Evolutionary conservation across 306 rosid genomes (phyloP).

Genomic region (Pterocarpus santalinus): DNA sequence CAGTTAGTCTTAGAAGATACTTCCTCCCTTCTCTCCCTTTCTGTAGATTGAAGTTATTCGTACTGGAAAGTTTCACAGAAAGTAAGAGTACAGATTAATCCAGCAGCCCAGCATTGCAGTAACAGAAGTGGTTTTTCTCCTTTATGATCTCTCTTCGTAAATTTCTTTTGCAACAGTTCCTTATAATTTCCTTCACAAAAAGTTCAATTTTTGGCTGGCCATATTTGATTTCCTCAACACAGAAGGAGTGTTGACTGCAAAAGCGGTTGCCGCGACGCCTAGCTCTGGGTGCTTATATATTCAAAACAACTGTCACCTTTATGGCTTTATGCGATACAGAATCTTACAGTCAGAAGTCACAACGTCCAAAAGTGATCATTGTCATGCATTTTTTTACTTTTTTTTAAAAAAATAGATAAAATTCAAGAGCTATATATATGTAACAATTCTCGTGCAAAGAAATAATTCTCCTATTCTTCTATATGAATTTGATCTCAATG

Average conservation of each 20-base stretch:
- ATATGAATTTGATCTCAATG: conserved; percentile 36
- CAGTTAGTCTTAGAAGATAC: conserved; percentile 32
- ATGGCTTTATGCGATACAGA: neutral
- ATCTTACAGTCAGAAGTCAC: neutral
- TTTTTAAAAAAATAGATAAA: too few relatives aligned
- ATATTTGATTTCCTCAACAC: neutral
- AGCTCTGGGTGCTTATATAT: neutral
- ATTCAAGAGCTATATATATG: conserved; percentile 8
- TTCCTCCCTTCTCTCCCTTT: conserved; percentile 1
- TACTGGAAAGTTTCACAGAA: neutral
- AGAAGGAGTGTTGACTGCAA: neutral
- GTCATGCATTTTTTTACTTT: neutral
- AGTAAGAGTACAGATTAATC: neutral
- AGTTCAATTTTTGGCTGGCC: conserved; percentile 4
- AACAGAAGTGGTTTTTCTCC: neutral
- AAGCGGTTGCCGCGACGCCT: neutral
- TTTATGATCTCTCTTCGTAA: neutral
- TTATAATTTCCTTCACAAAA: neutral
- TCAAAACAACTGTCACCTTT: conserved; percentile 9
- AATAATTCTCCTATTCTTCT: conserved; percentile 11
- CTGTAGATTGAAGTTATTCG: conserved; percentile 23
- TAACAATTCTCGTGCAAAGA: neutral
- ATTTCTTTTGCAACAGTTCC: neutral
- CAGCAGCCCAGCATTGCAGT: neutral
- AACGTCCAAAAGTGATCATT: conserved; percentile 27